Base-by-base conservation (phyloP, 2,329 filamentous ascomycete species). In the Cercospora zeae-maydis region DNA sequence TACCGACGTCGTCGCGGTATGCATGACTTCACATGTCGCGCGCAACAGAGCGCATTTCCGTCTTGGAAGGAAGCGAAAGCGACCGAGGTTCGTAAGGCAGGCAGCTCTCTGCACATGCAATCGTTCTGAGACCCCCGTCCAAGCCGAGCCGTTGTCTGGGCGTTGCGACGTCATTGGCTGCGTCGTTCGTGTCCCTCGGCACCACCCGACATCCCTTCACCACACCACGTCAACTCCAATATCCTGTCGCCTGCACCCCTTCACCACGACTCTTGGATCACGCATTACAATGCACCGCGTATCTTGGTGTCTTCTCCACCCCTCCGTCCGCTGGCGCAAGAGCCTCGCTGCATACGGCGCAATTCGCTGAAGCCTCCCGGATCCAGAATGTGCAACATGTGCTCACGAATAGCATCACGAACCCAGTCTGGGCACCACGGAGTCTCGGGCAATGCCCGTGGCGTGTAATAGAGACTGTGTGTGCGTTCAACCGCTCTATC, bases 21-120 rank as follows among this genome's bases (percentile, higher is more conserved):
- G 16, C 21, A n/a, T n/a, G n/a, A 19, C 42, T 59, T 59, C 57
- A 59, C 57, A 59, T 59, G 57, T 31, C 49, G 30, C 36, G 49
- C 39, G 6, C 13, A 11, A 36, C 34, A 31, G 11, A 52, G 49
- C n/a, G 24, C 11, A 49, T 36, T 27, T 42, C 33, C 21, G 24
- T 45, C 36, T 42, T 19, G 49, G 30, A 19, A 47, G 3, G 42
- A 21, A 31, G 21, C 58, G 58, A 60, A 16, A 14, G 42, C 61
- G 61, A 63, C 42, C 57, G 27, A 52, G 57, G 34, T 37, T 54
- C 4, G 21, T 56, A 42, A 63, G 61, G 61, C 61, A 63, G 61
- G 49, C 55, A n/a, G n/a, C n/a, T n/a, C n/a, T n/a, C n/a, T n/a
- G n/a, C n/a, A 59, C 49, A 30, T 63, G 53, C 16, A 4, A 24